Conservation (phyloP, 202 grass and related monocot species). For the Musa balbisiana region DNA sequence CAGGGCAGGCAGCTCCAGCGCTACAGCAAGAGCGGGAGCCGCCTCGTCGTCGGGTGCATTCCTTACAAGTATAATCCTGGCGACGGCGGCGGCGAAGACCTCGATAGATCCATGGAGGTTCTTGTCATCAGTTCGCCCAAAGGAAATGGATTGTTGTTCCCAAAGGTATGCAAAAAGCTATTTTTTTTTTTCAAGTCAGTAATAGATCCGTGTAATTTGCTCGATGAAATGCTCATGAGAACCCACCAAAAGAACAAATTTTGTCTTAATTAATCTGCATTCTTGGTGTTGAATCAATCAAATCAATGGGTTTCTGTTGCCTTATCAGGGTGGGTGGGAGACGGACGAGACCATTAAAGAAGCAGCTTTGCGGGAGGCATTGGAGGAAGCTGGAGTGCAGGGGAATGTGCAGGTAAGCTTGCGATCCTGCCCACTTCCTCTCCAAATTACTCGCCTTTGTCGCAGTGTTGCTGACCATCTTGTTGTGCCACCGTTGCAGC, state of each 20-base stretch:
- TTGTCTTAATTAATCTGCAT: too few relatives aligned
- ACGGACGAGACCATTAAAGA: slow-evolving; percentile 37
- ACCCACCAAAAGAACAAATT: too few relatives aligned
- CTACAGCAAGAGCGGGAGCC: neutral
- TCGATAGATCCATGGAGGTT: slow-evolving; percentile 36
- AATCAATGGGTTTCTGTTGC: neutral
- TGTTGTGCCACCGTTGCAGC: slow-evolving; percentile 2
- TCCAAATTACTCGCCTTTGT: too few relatives aligned
- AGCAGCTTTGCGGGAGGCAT: slow-evolving; percentile 35
- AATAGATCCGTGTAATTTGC: neutral
- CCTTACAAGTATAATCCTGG: slow-evolving; percentile 29
- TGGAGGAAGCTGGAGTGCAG: slow-evolving; percentile 40
- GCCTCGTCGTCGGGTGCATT: slow-evolving; percentile 17
- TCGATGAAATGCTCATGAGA: neutral
- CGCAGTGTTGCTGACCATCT: too few relatives aligned
- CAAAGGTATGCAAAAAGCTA: slow-evolving; percentile 23
- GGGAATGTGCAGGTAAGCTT: slow-evolving; percentile 33
- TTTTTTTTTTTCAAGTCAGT: too few relatives aligned
- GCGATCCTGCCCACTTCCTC: too few relatives aligned
- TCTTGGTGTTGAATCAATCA: too few relatives aligned
- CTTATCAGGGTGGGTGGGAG: slow-evolving; percentile 43
- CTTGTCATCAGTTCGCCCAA: slow-evolving; percentile 43
- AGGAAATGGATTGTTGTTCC: slow-evolving; percentile 45
- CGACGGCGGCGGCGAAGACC: slow-evolving; percentile 4
- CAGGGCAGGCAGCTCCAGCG: neutral